Evolutionary conservation across 805 yeast species (phyloP).

Genomic region (Helenozyma rhizophorensis): DNA sequence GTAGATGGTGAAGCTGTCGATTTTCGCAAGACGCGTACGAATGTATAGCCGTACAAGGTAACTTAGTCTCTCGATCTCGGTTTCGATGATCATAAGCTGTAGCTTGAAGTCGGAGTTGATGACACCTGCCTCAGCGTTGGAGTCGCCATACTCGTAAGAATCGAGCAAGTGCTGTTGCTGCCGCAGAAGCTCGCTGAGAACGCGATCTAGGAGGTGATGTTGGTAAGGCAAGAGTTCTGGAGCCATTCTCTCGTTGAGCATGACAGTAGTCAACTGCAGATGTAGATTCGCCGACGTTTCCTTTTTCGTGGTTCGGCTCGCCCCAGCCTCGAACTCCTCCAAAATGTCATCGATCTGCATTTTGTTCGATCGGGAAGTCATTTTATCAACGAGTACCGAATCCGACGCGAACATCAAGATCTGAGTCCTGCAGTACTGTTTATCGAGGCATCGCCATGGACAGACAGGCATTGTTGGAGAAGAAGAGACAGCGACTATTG

Average conservation of each 20-base stretch:
- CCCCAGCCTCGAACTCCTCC: constrained; percentile 52
- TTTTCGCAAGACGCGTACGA: constrained; percentile 69
- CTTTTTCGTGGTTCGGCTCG: constrained; percentile 14
- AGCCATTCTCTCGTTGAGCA: constrained; percentile 81
- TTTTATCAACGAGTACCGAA: too few relatives aligned
- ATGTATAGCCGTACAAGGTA: constrained; percentile 78
- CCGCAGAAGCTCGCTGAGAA: constrained; percentile 54
- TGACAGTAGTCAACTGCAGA: constrained; percentile 49
- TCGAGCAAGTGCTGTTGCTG: constrained; percentile 74
- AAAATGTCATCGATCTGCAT: constrained; percentile 70
- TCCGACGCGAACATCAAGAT: too few relatives aligned
- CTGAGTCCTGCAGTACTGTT: constrained; percentile 12
- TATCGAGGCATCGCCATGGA: constrained; percentile 21
- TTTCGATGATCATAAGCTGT: constrained; percentile 79
- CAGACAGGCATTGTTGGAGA: constrained; percentile 35
- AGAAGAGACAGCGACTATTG: constrained; percentile 33
- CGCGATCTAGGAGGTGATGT: constrained; percentile 50
- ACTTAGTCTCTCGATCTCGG: constrained; percentile 84
- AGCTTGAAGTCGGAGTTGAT: constrained; percentile 57
- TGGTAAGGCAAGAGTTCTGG: constrained; percentile 86
- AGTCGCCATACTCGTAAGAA: constrained; percentile 68
- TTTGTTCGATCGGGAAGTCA: too few relatives aligned
- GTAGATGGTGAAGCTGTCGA: constrained; percentile 64
- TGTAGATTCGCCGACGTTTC: constrained; percentile 20
- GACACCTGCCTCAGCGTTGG: constrained; percentile 31